These are phyloP conservation scores for Kodamaea sp. DNA, from an alignment of 1,139 yeast genomes.

Conservation along the genomic window DNA sequence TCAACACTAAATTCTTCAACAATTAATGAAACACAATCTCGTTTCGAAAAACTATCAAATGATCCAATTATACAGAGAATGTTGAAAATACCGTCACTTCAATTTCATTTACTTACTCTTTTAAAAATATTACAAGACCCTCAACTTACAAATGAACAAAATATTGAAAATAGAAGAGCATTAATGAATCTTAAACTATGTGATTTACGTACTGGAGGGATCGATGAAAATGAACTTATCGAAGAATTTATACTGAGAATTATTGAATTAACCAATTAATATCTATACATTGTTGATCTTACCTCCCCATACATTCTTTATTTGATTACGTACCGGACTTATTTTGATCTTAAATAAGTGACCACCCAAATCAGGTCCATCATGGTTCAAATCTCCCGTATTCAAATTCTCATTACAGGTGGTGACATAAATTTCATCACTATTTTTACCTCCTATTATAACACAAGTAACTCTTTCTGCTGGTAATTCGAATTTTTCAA, in stretches of 20 bases:
- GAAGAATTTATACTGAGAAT: conserved; percentile 51
- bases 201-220: conserved; percentile 59
- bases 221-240: conserved; percentile 59
- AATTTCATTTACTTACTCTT: conserved; percentile 49
- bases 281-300: neutral
- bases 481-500: conserved; percentile 56
- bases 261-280: conserved; percentile 5
- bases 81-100: conserved; percentile 48
- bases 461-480: conserved; percentile 65
- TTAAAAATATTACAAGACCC: conserved; percentile 45
- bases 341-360: conserved; percentile 28
- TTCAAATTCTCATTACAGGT: conserved; percentile 53
- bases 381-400: conserved; percentile 32
- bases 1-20: conserved; percentile 7
- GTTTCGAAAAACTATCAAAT: conserved; percentile 19
- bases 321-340: conserved; percentile 19
- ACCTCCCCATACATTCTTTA: conserved; percentile 31
- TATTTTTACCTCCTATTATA: conserved; percentile 61
- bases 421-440: conserved; percentile 63
- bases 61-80: conserved; percentile 41
- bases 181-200: conserved; percentile 59
- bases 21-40: conserved; percentile 6
- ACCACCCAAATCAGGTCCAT: conserved; percentile 47
- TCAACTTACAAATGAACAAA: conserved; percentile 40
- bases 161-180: conserved; percentile 48